Evolutionary conservation across 768 basidiomycete genomes (phyloP).

Genomic region (Boletus patriciae): DNA sequence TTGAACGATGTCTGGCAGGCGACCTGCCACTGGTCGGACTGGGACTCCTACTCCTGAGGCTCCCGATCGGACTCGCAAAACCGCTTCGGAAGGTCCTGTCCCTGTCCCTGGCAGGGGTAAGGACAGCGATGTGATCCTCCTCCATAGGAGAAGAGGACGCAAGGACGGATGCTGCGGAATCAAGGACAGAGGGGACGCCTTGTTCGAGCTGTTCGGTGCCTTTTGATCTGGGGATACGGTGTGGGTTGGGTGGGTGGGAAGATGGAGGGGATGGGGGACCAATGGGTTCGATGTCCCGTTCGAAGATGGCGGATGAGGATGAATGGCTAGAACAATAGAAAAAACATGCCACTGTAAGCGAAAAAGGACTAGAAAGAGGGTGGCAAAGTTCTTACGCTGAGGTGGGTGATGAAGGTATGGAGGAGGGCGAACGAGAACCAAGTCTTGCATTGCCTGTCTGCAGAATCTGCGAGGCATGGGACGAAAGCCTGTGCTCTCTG

Average conservation of each 20-base stretch:
- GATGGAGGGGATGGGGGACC: conserved; percentile 38
- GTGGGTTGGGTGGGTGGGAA: conserved; percentile 56
- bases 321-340: conserved; percentile 45
- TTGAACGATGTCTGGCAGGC: conserved; percentile 38
- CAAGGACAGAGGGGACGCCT: conserved; percentile 82
- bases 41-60: conserved; percentile 63
- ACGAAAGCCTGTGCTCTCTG: conserved; percentile 41
- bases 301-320: conserved; percentile 87
- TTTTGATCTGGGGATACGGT: conserved; percentile 71
- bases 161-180: conserved; percentile 77
- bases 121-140: conserved; percentile 60
- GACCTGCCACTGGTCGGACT: conserved; percentile 51
- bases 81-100: conserved; percentile 46
- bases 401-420: conserved; percentile 77
- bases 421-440: conserved; percentile 67
- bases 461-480: conserved; percentile 49
- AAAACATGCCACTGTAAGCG: conserved; percentile 8
- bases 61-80: conserved; percentile 63
- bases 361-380: conserved; percentile 1
- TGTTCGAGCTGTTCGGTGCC: conserved; percentile 73
- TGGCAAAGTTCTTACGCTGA: conserved; percentile 58
- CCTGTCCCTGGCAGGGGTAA: conserved; percentile 48
- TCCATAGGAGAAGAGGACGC: conserved; percentile 45
- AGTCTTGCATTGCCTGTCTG: conserved; percentile 43
- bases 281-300: conserved; percentile 81